Conservation (phyloP, 148 eudicot genomes). For the Chenopodium berlandieri region DNA sequence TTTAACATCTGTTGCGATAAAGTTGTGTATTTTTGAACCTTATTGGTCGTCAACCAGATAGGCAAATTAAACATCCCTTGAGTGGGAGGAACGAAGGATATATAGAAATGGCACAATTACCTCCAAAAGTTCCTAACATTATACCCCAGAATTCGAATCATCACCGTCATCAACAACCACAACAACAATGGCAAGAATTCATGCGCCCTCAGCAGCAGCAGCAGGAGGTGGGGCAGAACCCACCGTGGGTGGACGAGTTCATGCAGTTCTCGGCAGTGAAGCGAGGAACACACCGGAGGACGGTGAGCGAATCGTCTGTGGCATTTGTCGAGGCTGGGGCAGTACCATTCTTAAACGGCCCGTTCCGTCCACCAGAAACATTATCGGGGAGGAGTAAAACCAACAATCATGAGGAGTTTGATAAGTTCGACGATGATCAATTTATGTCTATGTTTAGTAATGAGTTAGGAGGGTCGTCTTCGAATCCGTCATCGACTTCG, state of each 20-base stretch:
- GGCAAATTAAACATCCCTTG: neutral
- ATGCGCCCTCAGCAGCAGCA: conserved; percentile 26
- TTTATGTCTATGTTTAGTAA: conserved; percentile 80
- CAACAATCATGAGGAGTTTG: conserved; percentile 33
- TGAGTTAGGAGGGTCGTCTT: conserved; percentile 45
- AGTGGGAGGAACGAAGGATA: neutral
- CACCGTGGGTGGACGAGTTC: conserved; percentile 78
- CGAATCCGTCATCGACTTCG: conserved; percentile 67
- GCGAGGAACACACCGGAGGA: conserved; percentile 61
- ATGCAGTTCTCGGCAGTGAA: conserved; percentile 63
- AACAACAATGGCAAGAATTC: conserved; percentile 47
- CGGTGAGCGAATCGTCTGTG: conserved; percentile 60
- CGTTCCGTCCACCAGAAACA: conserved; percentile 18
- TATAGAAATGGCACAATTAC: conserved; percentile 64
- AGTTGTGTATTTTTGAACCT: conserved; percentile 4
- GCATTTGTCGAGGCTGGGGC: conserved; percentile 50
- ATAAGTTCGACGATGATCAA: conserved; percentile 77
- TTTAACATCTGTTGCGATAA: neutral
- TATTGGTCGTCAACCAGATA: neutral
- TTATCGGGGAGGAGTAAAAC: neutral
- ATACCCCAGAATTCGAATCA: conserved; percentile 16
- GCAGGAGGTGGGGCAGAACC: conserved; percentile 13
- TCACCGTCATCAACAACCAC: conserved; percentile 17
- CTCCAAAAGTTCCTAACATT: conserved; percentile 67
- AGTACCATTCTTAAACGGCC: conserved; percentile 20